Evolutionary conservation across 192 early-diverging fungal species (phyloP), one percentile per base, ranked within the genome.

Genomic region (Coemansia sp.): DNA sequence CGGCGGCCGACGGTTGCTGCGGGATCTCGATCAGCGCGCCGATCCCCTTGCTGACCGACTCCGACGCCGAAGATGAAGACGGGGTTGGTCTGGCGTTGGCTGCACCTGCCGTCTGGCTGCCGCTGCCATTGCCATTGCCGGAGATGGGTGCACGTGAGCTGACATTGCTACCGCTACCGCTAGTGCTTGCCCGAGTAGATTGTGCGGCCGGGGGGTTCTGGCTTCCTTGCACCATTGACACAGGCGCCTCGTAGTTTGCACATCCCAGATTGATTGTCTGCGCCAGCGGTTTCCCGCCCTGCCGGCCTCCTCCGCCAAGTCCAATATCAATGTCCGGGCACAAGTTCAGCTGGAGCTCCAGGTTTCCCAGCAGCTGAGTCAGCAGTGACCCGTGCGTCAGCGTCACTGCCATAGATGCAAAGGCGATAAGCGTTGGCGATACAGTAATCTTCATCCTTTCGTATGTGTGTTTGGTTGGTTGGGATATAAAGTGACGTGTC

Each of bases 241-340:
- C 32, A 32, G 32, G 32, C 32, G 32, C 32, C 32, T 32, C 65
- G 39, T 79, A 74, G 65, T 74, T 79, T 17, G 72, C 72, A 25
- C 77, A 79, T 8, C 72, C 77, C 4, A 71, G 72, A 22, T 79
- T 79, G 61, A 32, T 65, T 17, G 77, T 74, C 45, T 79, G 77
- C 5, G 57, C 48, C 40, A 51, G 59, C 0, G 77, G 61, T 32
- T 69, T 48, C 41, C 20, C 60, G 8, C 42, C 38, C 2, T 13
- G 19, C 8, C 39, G 42, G 19, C 49, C 16, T 9, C 55, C 13
- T 25, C 67, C 59, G 7, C 37, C 45, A 4, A 49, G 50, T 6
- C 44, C 41, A 19, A 74, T 19, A 4, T 42, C 54, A 5, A 72
- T 4, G 39, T 67, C 68, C 7, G 77, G 77, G n/a, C 77, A 79